Conservation (phyloP, 768 basidiomycete species). For the Mrakia frigida region DNA sequence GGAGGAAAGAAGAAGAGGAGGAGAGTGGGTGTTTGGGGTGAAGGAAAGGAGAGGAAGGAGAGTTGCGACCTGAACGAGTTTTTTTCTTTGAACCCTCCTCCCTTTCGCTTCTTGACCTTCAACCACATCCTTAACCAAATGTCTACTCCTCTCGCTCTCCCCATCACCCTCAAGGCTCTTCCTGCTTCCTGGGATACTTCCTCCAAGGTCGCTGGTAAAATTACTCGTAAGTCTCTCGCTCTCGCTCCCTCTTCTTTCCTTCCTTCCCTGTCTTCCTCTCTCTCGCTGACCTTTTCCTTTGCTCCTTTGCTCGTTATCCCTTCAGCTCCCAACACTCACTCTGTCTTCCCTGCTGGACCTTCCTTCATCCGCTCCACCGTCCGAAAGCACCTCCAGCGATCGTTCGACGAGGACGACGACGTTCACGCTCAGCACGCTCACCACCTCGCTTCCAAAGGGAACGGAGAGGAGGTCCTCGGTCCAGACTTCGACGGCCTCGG, state of each 20-base stretch:
- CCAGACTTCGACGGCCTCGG: conserved; percentile 86
- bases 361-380: conserved; percentile 80
- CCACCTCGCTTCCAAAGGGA: conserved; percentile 47
- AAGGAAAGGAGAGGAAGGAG: background rate
- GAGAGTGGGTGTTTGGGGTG: background rate
- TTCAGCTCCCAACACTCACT: conserved; percentile 35
- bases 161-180: conserved; percentile 20
- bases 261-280: background rate
- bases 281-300: background rate
- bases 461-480: conserved; percentile 53
- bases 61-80: background rate
- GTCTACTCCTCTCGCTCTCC: conserved; percentile 19
- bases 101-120: background rate
- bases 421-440: conserved; percentile 55
- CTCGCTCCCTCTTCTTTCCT: background rate
- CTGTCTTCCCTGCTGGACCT: conserved; percentile 75
- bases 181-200: conserved; percentile 24
- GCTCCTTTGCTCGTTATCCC: background rate
- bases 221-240: conserved; percentile 3
- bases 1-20: background rate
- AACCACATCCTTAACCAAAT: conserved; percentile 4
- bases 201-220: background rate
- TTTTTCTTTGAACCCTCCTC: background rate
- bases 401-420: conserved; percentile 78
- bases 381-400: conserved; percentile 65